Base-by-base conservation (phyloP, 805 yeast species). In the Helenozyma baotianmanensis region DNA sequence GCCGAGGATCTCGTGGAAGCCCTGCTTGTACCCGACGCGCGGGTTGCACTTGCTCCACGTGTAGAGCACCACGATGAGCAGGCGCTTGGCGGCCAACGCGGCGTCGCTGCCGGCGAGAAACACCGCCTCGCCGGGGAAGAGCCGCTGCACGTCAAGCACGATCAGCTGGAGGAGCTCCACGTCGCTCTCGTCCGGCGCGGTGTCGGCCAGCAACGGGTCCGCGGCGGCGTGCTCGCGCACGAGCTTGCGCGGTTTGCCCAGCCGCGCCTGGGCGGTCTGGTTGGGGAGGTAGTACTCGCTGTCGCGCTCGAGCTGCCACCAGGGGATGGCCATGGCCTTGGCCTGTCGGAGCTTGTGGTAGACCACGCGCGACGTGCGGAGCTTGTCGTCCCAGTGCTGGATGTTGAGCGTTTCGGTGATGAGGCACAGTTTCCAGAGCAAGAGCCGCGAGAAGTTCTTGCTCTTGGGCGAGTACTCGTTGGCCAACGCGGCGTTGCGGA, bases 1-100 rank as follows among this genome's bases (percentile, higher is more conserved):
- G 1, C 79, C 80, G 32, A 68, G 52, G 4, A 74, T 53, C 47
- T 75, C 80, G 52, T 75, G 80, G 30, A 72, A 48, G 1, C 80
- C 80, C 47, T 75, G 80, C 40, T 65, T 68, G 32, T 39, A 45
- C 14, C 47, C 49, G 19, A 73, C 53, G 6, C 49, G 58, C 2
- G 72, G 65, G 35, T 68, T 64, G 41, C 72, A 62, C 50, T 70
- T 71, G 36, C 74, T 58, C 76, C 77, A 73, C 3, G 67, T 52
- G 47, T 56, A 75, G 8, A 75, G 50, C 3, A 73, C 49, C 38
- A 68, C 68, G 19, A 72, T 60, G 17, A 74, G 45, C 29, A 51
- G 56, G 12, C 42, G 39, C 33, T 60, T 62, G 31, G 45, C 38
- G 11, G 23, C 30, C 12, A 46, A 25, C 2, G 60, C 42, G 5